Percentiles rank a stretch among this genome's conserved stretches.
phyloP scores from a whole-genome alignment of 129 eudicot species.

The Chrysanthemum makinoi region DNA sequence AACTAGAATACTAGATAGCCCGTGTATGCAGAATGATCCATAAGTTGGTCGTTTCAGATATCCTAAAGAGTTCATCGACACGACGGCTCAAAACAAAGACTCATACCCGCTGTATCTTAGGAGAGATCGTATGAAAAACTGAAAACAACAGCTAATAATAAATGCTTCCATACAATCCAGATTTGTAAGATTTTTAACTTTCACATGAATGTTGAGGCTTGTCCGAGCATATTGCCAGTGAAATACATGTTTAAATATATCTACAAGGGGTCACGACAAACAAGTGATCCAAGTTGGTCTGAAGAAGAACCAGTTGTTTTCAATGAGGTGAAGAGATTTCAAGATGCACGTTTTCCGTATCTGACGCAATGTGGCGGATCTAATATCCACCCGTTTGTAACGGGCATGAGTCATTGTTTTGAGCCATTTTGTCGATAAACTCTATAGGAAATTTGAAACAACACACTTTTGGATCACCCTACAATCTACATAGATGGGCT shows the following conservation, averaged over 20 bases:
- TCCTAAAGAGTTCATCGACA: no score
- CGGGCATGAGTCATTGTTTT: no score
- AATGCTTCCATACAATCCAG: not conserved
- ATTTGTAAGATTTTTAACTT: not conserved
- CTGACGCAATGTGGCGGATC: not conserved
- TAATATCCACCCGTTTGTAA: not conserved
- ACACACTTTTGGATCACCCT: no score
- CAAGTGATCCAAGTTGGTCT: not conserved
- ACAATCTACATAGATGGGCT: no score
- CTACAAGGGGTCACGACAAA: not conserved
- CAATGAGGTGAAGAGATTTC: not conserved
- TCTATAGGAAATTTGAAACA: no score
- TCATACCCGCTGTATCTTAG: no score
- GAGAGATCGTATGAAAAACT: no score
- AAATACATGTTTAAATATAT: no score
- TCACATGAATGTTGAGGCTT: not conserved
- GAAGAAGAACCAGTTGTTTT: not conserved
- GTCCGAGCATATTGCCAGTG: not conserved
- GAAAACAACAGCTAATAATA: no score
- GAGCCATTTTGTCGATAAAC: no score
- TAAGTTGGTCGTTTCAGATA: no score
- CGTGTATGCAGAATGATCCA: not conserved
- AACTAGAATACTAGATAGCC: not conserved
- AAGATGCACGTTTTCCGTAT: not conserved
- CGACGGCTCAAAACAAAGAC: no score